These are phyloP conservation scores for Podosphaera fusca DNA, from an alignment of 2,329 filamentous ascomycete genomes.

Conservation along the genomic window DNA sequence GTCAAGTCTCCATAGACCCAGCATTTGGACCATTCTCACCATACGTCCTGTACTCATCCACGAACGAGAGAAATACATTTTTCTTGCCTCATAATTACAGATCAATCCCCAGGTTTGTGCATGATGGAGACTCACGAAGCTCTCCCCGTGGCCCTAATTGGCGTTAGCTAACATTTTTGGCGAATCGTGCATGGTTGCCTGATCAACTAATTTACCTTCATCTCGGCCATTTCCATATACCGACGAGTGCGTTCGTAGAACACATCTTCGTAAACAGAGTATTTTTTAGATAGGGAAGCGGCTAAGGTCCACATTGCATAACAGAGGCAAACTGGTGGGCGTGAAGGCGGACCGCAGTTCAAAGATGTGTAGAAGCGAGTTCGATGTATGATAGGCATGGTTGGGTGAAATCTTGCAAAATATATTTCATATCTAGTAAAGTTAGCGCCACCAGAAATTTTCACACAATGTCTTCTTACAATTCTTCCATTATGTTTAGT, in stretches of 20 bases:
- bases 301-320: conserved; percentile 80
- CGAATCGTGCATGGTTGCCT: neutral
- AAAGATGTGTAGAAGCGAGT: conserved; percentile 53
- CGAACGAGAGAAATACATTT: conserved; percentile 64
- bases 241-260: conserved; percentile 67
- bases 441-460: conserved; percentile 2
- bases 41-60: conserved; percentile 59
- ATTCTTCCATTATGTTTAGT: conserved; percentile 56
- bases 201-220: conserved; percentile 30
- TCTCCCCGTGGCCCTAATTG: conserved; percentile 45
- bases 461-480: conserved; percentile 28
- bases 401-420: conserved; percentile 51
- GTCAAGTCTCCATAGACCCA: conserved; percentile 64
- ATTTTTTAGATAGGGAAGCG: conserved; percentile 48
- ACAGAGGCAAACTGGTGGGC: conserved; percentile 60
- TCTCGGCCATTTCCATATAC: conserved; percentile 64
- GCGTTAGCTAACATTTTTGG: neutral
- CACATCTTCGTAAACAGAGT: conserved; percentile 45
- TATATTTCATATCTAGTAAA: conserved; percentile 40
- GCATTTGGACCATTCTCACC: conserved; percentile 53
- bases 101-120: conserved; percentile 62
- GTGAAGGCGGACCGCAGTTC: conserved; percentile 45
- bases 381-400: conserved; percentile 56
- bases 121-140: conserved; percentile 55
- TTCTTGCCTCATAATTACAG: conserved; percentile 58